Percentiles rank a stretch among this genome's conserved stretches.
phyloP scores from a whole-genome alignment of 2,329 filamentous ascomycete species.

The Lachnellula willkommii region DNA sequence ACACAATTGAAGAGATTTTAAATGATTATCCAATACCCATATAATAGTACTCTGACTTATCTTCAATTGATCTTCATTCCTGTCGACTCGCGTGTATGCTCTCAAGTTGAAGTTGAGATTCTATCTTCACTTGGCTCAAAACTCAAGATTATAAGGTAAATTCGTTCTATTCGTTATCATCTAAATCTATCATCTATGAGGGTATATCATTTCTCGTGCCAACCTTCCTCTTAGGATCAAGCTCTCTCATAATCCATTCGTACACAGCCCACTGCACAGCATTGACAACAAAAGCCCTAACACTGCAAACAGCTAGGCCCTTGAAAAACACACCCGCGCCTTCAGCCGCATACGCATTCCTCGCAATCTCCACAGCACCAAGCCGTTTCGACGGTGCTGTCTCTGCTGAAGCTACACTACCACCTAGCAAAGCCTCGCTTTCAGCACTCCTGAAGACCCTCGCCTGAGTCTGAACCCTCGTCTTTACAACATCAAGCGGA shows the following conservation, averaged over 20 bases:
- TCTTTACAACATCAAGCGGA: conserved; percentile 88
- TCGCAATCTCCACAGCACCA: conserved; percentile 59
- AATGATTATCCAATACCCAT: no score
- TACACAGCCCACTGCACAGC: conserved; percentile 90
- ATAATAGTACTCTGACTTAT: no score
- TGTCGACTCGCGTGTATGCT: no score
- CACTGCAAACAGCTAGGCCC: conserved; percentile 73
- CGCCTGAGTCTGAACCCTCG: conserved; percentile 74
- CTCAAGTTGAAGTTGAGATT: no score
- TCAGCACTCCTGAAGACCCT: conserved; percentile 23
- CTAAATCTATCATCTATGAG: conserved; percentile 4
- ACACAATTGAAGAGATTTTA: neutral
- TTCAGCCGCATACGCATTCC: conserved; percentile 58
- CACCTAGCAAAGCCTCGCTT: conserved; percentile 31
- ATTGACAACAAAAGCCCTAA: conserved; percentile 86
- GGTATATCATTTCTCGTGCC: conserved; percentile 1
- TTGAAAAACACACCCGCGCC: conserved; percentile 63
- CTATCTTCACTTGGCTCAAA: no score
- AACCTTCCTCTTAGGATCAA: conserved; percentile 29
- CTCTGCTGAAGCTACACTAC: conserved; percentile 15
- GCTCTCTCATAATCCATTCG: conserved; percentile 72
- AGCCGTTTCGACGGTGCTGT: conserved; percentile 27
- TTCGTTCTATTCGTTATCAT: neutral
- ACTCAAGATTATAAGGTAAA: neutral
- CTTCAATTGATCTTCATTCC: no score